Evolutionary conservation across 129 eudicot species (phyloP).

Genomic region (Calendula officinalis): DNA sequence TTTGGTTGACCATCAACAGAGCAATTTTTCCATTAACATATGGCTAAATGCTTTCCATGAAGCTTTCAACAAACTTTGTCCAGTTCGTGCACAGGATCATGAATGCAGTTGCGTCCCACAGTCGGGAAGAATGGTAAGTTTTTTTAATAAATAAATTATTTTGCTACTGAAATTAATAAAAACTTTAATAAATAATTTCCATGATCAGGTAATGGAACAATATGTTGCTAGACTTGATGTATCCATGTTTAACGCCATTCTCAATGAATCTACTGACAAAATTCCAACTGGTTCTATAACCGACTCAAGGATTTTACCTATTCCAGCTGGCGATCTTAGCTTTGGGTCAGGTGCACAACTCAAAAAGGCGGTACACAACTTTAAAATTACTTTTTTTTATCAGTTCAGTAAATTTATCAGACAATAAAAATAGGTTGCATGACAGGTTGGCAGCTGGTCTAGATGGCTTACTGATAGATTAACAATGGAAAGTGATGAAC

Average conservation of each 20-base stretch:
- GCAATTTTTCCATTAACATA: slow-evolving; percentile 50
- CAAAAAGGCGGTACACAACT: slow-evolving; percentile 63
- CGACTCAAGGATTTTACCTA: slow-evolving; percentile 72
- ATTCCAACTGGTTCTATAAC: slow-evolving; percentile 63
- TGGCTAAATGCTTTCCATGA: slow-evolving; percentile 77
- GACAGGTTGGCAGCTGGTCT: slow-evolving; percentile 88
- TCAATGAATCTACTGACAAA: slow-evolving; percentile 63
- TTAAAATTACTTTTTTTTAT: not conserved
- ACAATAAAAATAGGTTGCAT: not conserved
- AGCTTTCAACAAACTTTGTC: slow-evolving; percentile 85
- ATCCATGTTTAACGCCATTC: slow-evolving; percentile 87
- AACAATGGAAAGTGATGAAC: slow-evolving; percentile 42
- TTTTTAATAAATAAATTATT: not conserved
- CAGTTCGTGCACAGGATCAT: slow-evolving; percentile 73
- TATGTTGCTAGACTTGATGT: slow-evolving; percentile 84
- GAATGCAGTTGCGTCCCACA: slow-evolving; percentile 85
- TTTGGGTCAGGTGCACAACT: slow-evolving; percentile 96
- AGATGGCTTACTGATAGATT: slow-evolving; percentile 65
- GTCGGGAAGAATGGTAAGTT: slow-evolving; percentile 64
- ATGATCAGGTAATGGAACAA: slow-evolving; percentile 75
- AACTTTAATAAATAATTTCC: slow-evolving; percentile 3
- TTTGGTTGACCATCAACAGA: slow-evolving; percentile 60
- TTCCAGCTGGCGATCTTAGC: slow-evolving; percentile 87
- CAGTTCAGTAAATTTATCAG: not conserved
- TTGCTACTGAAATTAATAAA: slow-evolving; percentile 4